Evolutionary conservation across 306 rosid species (phyloP), one percentile per base, ranked within the genome.

Genomic region (Sicyos baderoa): DNA sequence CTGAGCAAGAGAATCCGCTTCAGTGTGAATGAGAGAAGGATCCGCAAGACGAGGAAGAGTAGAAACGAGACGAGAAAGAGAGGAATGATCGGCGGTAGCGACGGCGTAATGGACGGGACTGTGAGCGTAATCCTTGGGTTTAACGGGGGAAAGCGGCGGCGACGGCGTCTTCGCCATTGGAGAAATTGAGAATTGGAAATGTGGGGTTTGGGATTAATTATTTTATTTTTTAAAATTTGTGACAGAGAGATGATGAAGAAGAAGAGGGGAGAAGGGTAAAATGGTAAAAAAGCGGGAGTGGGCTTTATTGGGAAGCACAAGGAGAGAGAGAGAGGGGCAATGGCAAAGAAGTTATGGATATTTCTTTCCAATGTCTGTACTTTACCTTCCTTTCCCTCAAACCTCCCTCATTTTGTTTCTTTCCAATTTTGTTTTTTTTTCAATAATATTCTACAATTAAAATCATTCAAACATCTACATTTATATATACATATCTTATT

Each of bases 41-140:
- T 90, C 94, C 14, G 90, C 77, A 17, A 90, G 85, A 0, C 85
- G 85, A 9, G 99, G 97, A 0, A 93, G 83, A 0, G 91, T 22
- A 0, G 96, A 75, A 65, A 85, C 77, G 16, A 86, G 77, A 35
- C 91, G 78, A 2, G 94, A 84, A 8, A 93, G 88, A 0, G 83
- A 23, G 17, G 82, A 40, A 82, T 83, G 95, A 76, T 92, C 84
- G 6, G 83, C 51, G 4, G 72, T 55, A 0, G 76, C 88, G 15
- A 92, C 95, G 71, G 98, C 96, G 77, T 82, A 86, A 64, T 92
- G 98, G n/a, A 84, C 87, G 0, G 93, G 87, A 32, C 95, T 89
- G 65, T 89, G 96, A 23, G 79, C 9, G 77, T 92, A 92, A 40
- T 82, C 86, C 15, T 82, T 81, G 0, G 93, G 83, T 19, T 85